These are phyloP conservation scores for Leccinellum albellum DNA, from an alignment of 768 basidiomycete genomes.

Conservation along the genomic window DNA sequence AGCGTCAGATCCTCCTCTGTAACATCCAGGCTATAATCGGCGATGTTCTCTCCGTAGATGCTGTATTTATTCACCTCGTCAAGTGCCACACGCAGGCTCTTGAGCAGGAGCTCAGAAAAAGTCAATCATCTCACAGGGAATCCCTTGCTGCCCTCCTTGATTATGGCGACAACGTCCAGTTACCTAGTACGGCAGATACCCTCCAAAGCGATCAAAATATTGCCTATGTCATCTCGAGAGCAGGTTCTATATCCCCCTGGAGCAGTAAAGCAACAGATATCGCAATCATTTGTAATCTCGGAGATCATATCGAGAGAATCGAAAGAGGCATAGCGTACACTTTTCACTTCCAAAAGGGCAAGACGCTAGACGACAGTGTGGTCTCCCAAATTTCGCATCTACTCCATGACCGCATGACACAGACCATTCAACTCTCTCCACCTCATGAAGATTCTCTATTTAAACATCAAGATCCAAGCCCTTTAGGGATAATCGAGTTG, in stretches of 20 bases:
- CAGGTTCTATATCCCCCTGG: slow-evolving; percentile 96
- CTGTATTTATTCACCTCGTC: slow-evolving; percentile 84
- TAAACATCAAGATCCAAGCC: slow-evolving; percentile 55
- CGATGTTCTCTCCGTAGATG: slow-evolving; percentile 66
- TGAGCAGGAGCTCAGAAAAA: slow-evolving; percentile 45
- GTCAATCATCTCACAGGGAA: slow-evolving; percentile 41
- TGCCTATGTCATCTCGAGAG: slow-evolving; percentile 74
- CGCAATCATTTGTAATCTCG: slow-evolving; percentile 79
- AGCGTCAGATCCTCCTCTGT: slow-evolving; percentile 62
- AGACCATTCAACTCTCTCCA: slow-evolving; percentile 55
- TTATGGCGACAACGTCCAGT: slow-evolving; percentile 76
- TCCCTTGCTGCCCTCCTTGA: slow-evolving; percentile 69
- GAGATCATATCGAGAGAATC: slow-evolving; percentile 65
- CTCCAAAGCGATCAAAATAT: slow-evolving; percentile 38
- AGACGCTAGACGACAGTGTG: slow-evolving; percentile 41
- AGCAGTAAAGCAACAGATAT: slow-evolving; percentile 99
- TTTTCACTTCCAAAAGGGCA: slow-evolving; percentile 45
- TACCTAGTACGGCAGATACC: slow-evolving; percentile 40
- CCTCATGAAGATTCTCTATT: slow-evolving; percentile 63
- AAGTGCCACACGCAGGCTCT: slow-evolving; percentile 48
- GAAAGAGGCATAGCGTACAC: slow-evolving; percentile 80
- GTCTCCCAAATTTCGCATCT: slow-evolving; percentile 59
- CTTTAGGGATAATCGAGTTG: slow-evolving; percentile 72
- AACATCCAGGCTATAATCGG: slow-evolving; percentile 52
- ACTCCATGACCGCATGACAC: slow-evolving; percentile 97